Percentiles rank a stretch among this genome's conserved stretches.
Evolutionary conservation across 2,329 filamentous ascomycete genomes (phyloP).

Genomic region (Biscogniauxia sp.): DNA sequence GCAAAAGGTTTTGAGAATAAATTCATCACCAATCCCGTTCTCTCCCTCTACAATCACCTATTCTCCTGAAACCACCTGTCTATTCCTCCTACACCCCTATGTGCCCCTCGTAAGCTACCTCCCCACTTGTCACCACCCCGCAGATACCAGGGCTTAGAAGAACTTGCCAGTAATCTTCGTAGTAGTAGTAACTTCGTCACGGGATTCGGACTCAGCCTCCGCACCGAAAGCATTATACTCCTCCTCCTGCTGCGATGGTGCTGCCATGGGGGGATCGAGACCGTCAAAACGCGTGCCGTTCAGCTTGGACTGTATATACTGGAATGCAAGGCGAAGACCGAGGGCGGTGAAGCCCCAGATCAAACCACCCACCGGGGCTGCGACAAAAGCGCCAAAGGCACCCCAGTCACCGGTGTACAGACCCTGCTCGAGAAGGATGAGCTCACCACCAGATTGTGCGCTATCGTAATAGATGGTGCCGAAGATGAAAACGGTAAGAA

Average conservation of each 20-base stretch:
- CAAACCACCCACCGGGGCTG: constrained; percentile 72
- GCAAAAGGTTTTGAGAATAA: no score
- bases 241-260: constrained; percentile 9
- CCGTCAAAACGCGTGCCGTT: constrained; percentile 64
- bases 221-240: constrained; percentile 27
- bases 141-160: constrained; percentile 39
- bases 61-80: neutral
- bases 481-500: constrained; percentile 78
- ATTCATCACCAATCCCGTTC: neutral
- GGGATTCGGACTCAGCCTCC: constrained; percentile 25
- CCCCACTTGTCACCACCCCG: neutral
- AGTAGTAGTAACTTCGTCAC: constrained; percentile 31
- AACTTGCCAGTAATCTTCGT: constrained; percentile 50
- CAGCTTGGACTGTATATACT: constrained; percentile 55
- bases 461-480: constrained; percentile 75
- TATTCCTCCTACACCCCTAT: neutral
- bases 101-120: neutral
- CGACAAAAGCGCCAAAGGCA: constrained; percentile 79
- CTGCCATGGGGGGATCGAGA: constrained; percentile 53
- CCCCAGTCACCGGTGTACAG: constrained; percentile 78
- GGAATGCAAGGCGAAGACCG: constrained; percentile 55
- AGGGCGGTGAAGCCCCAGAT: constrained; percentile 68
- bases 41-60: neutral
- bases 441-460: constrained; percentile 58
- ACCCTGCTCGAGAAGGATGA: constrained; percentile 70